These are phyloP conservation scores for Chlorencoelia australis DNA, from an alignment of 2,329 filamentous ascomycete species.

Conservation along the genomic window DNA sequence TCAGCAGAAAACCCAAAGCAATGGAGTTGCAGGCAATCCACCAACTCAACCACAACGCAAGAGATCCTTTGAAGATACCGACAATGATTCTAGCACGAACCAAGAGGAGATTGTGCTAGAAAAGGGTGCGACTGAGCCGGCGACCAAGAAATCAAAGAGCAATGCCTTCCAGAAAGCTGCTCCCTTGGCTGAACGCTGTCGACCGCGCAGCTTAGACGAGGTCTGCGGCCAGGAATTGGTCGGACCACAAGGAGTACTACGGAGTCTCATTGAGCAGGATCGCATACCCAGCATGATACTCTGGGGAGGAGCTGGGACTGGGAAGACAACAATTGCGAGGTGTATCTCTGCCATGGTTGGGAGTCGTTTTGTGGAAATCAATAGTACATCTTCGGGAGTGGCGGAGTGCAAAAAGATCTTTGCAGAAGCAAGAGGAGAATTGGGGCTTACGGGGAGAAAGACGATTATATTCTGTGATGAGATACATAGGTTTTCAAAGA, in stretches of 20 bases:
- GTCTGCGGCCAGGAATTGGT: slow-evolving; percentile 90
- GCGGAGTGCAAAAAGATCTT: slow-evolving; percentile 91
- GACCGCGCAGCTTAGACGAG: slow-evolving; percentile 72
- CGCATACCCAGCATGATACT: slow-evolving; percentile 90
- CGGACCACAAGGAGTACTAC: slow-evolving; percentile 70
- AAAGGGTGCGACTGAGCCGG: slow-evolving; percentile 11
- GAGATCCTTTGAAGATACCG: slow-evolving; percentile 23
- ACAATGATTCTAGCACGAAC: slow-evolving; percentile 7
- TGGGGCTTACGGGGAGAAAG: slow-evolving; percentile 71
- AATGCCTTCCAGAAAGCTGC: slow-evolving; percentile 57
- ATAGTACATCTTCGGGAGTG: slow-evolving; percentile 81
- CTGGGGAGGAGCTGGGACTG: slow-evolving; percentile 75
- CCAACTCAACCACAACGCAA: slow-evolving; percentile 19
- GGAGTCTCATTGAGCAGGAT: slow-evolving; percentile 76
- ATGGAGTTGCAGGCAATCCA: slow-evolving; percentile 16
- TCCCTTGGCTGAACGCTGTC: slow-evolving; percentile 88
- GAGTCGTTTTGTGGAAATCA: slow-evolving; percentile 88
- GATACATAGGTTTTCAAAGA: slow-evolving; percentile 48
- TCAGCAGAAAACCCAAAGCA: slow-evolving; percentile 27
- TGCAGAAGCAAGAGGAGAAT: slow-evolving; percentile 69
- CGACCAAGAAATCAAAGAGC: slow-evolving; percentile 57
- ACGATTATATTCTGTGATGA: slow-evolving; percentile 98
- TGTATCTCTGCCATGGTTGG: slow-evolving; percentile 78
- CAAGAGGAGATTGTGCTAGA: slow-evolving; percentile 2
- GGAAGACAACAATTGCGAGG: slow-evolving; percentile 85